A percentile compares a stretch with the other conserved stretches of the same genome.
phyloP scores from a whole-genome alignment of 371 early-diverging fungal species.

The Mucor saturninus region DNA sequence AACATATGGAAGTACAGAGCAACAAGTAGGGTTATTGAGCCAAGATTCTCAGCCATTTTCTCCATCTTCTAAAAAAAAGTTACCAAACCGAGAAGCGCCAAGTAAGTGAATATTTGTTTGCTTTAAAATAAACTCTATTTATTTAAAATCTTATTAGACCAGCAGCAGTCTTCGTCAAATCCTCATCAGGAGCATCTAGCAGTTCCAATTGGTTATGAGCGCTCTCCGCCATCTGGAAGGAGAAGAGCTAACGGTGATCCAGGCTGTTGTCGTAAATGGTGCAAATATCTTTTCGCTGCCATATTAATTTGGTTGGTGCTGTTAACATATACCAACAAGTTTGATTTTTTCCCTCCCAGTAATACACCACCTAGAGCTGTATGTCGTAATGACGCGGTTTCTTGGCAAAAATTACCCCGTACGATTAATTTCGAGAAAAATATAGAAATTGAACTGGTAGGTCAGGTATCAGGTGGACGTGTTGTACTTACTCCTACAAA shows the following conservation, averaged over 20 bases:
- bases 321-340: constrained; percentile 8
- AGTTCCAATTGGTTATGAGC: not conserved
- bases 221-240: not conserved
- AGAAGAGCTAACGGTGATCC: constrained; percentile 7
- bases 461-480: constrained; percentile 15
- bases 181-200: constrained; percentile 1
- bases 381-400: constrained; percentile 4
- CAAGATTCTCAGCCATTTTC: not conserved
- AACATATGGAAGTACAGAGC: constrained; percentile 9
- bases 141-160: not conserved
- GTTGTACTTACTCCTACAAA: constrained; percentile 10
- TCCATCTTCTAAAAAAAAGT: not conserved
- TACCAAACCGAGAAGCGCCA: not conserved
- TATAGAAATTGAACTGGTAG: constrained; percentile 12
- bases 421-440: constrained; percentile 17
- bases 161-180: constrained; percentile 1
- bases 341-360: constrained; percentile 1
- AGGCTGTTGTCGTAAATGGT: constrained; percentile 22
- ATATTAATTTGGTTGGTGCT: constrained; percentile 11
- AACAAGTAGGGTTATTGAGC: constrained; percentile 17
- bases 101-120: not conserved
- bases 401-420: constrained; percentile 18
- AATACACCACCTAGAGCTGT: not conserved
- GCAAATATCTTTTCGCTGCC: constrained; percentile 15
- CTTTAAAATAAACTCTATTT: not conserved